Percentiles rank a stretch among this genome's conserved stretches.
phyloP scores from a whole-genome alignment of 1,139 yeast genomes.

The Pichia cactophila region DNA sequence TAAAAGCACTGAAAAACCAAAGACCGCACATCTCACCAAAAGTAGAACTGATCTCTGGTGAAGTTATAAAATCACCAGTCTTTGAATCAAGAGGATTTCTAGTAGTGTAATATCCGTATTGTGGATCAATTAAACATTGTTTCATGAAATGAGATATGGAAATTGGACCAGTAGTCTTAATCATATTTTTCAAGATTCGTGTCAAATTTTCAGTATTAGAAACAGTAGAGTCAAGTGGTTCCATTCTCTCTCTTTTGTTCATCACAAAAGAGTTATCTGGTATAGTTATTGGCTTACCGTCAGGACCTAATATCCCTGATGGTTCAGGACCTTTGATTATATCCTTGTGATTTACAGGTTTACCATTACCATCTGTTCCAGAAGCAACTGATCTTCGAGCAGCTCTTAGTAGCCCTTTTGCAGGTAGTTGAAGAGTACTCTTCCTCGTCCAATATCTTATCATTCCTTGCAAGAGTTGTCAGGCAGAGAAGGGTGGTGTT shows the following conservation, averaged over 20 bases:
- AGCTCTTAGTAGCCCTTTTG: background rate
- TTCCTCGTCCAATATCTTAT: background rate
- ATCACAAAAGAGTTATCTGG: background rate
- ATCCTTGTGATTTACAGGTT: background rate
- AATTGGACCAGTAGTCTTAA: slow-evolving; percentile 70
- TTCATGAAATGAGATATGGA: slow-evolving; percentile 71
- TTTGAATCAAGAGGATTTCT: slow-evolving; percentile 60
- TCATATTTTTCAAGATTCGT: slow-evolving; percentile 41
- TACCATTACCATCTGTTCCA: background rate
- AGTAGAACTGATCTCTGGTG: slow-evolving; percentile 82
- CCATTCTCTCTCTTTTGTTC: slow-evolving; percentile 3
- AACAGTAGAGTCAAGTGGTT: slow-evolving; percentile 3
- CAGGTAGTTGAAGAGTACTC: background rate
- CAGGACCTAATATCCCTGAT: slow-evolving; percentile 7
- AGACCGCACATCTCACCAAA: slow-evolving; percentile 83
- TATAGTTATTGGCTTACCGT: slow-evolving; percentile 7
- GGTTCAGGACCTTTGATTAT: background rate
- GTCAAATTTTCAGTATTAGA: slow-evolving; percentile 13
- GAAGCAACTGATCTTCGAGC: background rate
- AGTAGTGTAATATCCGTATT: slow-evolving; percentile 73
- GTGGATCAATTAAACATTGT: slow-evolving; percentile 75
- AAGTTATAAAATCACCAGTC: slow-evolving; percentile 71
- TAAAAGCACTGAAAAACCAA: slow-evolving; percentile 61
- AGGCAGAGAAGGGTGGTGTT: no score
- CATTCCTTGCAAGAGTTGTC: background rate